Conservation (phyloP, 495 filamentous ascomycete species). For the Letharia lupina region DNA sequence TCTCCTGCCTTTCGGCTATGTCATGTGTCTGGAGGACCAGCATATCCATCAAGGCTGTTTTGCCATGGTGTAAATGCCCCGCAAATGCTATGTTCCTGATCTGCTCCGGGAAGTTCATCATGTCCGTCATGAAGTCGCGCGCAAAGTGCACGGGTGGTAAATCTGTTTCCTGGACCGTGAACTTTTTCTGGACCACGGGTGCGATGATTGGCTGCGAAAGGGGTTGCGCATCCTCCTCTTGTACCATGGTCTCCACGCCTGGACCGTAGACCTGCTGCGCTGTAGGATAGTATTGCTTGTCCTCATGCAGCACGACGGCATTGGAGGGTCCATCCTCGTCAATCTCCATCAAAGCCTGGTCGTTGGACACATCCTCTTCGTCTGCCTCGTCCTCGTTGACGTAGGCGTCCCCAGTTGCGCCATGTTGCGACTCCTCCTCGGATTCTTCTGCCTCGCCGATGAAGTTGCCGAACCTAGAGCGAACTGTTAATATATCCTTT, state of each 20-base stretch:
- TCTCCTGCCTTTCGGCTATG: slow-evolving; percentile 65
- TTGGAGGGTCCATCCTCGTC: slow-evolving; percentile 95
- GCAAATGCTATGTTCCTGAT: slow-evolving; percentile 85
- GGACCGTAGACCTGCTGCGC: slow-evolving; percentile 90
- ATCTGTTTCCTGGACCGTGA: slow-evolving; percentile 83
- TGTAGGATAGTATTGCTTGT: slow-evolving; percentile 98
- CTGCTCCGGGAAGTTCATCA: slow-evolving; percentile 93
- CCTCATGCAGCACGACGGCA: slow-evolving; percentile 92
- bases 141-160: slow-evolving; percentile 81
- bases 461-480: slow-evolving; percentile 82
- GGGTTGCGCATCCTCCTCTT: slow-evolving; percentile 94
- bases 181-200: slow-evolving; percentile 89
- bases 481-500: slow-evolving; percentile 15
- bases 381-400: slow-evolving; percentile 67
- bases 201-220: slow-evolving; percentile 88
- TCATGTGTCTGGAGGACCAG: slow-evolving; percentile 91
- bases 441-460: slow-evolving; percentile 88
- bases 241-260: slow-evolving; percentile 89
- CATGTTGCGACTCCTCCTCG: slow-evolving; percentile 73
- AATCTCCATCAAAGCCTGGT: slow-evolving; percentile 88
- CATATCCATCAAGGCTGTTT: slow-evolving; percentile 98
- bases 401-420: slow-evolving; percentile 66
- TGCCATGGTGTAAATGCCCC: slow-evolving; percentile 93
- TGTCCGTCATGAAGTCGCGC: slow-evolving; percentile 86
- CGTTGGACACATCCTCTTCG: slow-evolving; percentile 42